Conservation (phyloP, 768 basidiomycete species). For the Lactifluus volemus region DNA sequence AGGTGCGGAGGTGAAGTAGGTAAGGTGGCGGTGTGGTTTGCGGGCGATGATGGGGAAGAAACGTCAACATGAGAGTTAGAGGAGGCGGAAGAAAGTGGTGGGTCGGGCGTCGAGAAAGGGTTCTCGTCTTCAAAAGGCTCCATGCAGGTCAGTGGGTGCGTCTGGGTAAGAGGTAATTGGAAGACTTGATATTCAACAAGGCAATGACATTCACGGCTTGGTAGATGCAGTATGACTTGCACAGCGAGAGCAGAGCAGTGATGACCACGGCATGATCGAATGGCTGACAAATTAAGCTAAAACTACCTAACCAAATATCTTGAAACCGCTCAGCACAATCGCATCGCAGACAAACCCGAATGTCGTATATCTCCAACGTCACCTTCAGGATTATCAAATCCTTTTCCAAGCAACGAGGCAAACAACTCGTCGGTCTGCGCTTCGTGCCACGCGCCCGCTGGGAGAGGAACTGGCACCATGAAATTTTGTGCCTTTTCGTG, state of each 20-base stretch:
- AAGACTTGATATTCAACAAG: not conserved
- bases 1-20: slow-evolving; percentile 30
- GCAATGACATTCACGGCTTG: not conserved
- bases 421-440: slow-evolving; percentile 96
- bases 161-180: not conserved
- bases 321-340: not conserved
- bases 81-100: slow-evolving; percentile 37
- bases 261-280: not conserved
- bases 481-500: slow-evolving; percentile 97
- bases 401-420: slow-evolving; percentile 73
- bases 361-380: not conserved
- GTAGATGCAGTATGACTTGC: not conserved
- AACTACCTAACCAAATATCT: not conserved
- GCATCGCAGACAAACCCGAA: not conserved
- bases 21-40: slow-evolving; percentile 31
- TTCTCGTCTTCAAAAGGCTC: slow-evolving; percentile 35
- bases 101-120: slow-evolving; percentile 32
- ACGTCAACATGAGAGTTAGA: slow-evolving; percentile 46
- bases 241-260: not conserved
- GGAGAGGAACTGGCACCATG: slow-evolving; percentile 75
- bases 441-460: slow-evolving; percentile 76
- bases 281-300: slow-evolving; percentile 8
- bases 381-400: slow-evolving; percentile 21
- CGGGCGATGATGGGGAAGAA: slow-evolving; percentile 53
- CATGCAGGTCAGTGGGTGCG: slow-evolving; percentile 20